phyloP scores from a whole-genome alignment of 495 filamentous ascomycete species.

The Jackrogersella multiformis region DNA sequence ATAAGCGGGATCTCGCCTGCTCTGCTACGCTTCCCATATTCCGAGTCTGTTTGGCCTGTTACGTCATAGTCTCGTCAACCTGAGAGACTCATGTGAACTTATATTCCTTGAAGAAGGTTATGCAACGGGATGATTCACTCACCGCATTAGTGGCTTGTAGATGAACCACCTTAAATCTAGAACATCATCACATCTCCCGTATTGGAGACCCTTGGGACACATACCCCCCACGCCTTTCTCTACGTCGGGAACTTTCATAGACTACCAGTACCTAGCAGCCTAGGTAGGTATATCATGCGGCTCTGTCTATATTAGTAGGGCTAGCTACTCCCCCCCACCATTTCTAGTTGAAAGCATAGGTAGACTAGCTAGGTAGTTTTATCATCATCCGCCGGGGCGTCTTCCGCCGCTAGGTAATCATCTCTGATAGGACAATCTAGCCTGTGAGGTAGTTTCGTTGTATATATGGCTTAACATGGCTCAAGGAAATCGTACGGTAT shows the following conservation, averaged over 20 bases:
- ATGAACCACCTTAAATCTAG: background rate
- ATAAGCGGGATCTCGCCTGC: too few relatives aligned
- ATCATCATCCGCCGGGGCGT: too few relatives aligned
- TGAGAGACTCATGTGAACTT: background rate
- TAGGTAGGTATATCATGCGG: background rate
- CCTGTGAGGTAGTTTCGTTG: background rate
- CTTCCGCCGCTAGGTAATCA: background rate
- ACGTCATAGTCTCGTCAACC: background rate
- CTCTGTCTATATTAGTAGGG: conserved; percentile 3
- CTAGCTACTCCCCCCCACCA: background rate
- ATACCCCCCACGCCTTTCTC: background rate
- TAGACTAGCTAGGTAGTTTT: background rate
- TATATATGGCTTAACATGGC: background rate
- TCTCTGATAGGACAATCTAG: conserved; percentile 12
- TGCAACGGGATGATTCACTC: conserved; percentile 3
- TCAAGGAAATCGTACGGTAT: background rate
- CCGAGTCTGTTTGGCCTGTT: background rate
- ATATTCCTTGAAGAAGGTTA: background rate
- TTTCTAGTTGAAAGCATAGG: background rate
- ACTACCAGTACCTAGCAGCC: too few relatives aligned
- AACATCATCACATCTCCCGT: background rate
- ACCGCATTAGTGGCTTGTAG: conserved; percentile 15
- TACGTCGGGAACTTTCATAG: background rate
- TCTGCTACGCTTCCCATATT: too few relatives aligned
- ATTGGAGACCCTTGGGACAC: background rate